Evolutionary conservation across 805 yeast species (phyloP).

Genomic region (Myxozyma kluyveri): DNA sequence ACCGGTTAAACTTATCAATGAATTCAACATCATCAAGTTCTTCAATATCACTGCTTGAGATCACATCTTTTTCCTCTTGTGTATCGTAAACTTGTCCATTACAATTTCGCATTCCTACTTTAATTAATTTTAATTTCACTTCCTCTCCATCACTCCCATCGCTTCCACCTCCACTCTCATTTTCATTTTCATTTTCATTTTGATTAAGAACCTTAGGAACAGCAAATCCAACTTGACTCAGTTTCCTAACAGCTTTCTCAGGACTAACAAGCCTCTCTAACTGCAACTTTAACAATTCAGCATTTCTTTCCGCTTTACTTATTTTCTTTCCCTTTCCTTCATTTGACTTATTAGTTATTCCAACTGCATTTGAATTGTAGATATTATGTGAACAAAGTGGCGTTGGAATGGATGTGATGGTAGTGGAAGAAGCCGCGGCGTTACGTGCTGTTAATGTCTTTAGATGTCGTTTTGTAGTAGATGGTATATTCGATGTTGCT

Average conservation of each 20-base stretch:
- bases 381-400: not conserved
- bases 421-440: constrained; percentile 3
- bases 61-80: too few species aligned
- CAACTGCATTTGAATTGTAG: not conserved
- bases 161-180: not conserved
- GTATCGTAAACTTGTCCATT: too few species aligned
- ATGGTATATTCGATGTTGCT: too few species aligned
- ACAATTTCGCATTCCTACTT: not conserved
- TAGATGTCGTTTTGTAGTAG: not conserved
- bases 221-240: not conserved
- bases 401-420: not conserved
- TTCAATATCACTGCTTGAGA: too few species aligned
- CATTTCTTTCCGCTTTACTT: constrained; percentile 4
- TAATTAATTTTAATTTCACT: constrained; percentile 1
- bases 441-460: constrained; percentile 8
- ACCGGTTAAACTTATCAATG: too few species aligned
- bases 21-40: too few species aligned
- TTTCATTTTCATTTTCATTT: not conserved
- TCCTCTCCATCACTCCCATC: constrained; percentile 12
- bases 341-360: too few species aligned
- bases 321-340: too few species aligned
- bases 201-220: not conserved
- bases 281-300: not conserved
- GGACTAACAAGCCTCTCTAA: constrained; percentile 7
- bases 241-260: constrained; percentile 6